Base-by-base conservation (phyloP, 352 stramenopile genomes). In the Salisapilia sapeloensis region DNA sequence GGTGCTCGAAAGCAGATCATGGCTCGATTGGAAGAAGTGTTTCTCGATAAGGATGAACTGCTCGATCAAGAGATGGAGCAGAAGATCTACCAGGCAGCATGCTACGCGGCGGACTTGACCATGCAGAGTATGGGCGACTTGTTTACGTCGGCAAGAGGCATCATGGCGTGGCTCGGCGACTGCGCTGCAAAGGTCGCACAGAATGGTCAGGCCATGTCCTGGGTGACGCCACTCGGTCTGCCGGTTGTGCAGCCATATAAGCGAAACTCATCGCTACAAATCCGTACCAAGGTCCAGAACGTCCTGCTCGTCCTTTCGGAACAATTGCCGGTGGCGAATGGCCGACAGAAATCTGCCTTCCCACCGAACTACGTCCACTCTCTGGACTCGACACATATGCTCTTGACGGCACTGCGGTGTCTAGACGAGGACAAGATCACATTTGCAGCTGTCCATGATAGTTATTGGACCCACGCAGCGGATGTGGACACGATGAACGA, bases 291-390 rank as follows among this genome's bases (percentile, higher is more conserved):
- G 40, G 76, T 92, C 39, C 65, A 94, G 42, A 71, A 94, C 37
- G 80, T 91, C 23, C 61, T 97, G 25, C 70, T 95, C 38, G 57
- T 81, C 32, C 46, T 77, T 10, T 76, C 53, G 5, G 72, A 89
- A 42, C 47, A 60, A 6, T 40, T 51, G 8, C 50, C 58, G 1
- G 69, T 85, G 24, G 84, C 64, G 35, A 67, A 60, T 18, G 70
- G 66, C 5, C 69, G 66, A 1, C 95, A 99, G 56, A 95, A 92
- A 31, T 85, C 83, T 13, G 93, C 94, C 12, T 99, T 99, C 56
- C 95, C 96, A 40, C 95, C 96, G 9, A 99, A 99, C 56, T 98
- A 96, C 56, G 90, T 99, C 11, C 96, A 99, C 59, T 99, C 93
- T 8, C 61, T 99, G 12, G 96, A 99, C 54, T 98, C 92, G 25